Conservation (phyloP, 441 rosid species). For the Erodium chrysanthum region DNA sequence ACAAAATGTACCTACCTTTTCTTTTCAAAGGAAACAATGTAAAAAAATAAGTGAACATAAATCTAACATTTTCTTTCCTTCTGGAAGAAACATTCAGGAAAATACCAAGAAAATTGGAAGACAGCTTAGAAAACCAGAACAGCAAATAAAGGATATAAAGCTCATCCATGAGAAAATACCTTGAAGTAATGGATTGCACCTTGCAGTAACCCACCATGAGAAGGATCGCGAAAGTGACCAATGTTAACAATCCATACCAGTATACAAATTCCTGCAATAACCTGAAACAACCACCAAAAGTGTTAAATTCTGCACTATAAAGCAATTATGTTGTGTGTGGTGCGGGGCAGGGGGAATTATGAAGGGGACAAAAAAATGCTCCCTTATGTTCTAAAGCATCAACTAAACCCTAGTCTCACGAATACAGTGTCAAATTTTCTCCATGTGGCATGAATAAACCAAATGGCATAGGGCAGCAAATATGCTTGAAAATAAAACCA, state of each 20-base stretch:
- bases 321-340: not conserved
- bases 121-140: not conserved
- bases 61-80: not conserved
- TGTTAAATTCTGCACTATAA: not conserved
- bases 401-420: conserved; percentile 2
- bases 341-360: not conserved
- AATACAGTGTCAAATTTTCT: not conserved
- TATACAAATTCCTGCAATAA: conserved; percentile 92
- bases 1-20: not conserved
- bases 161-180: conserved; percentile 33
- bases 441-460: not conserved
- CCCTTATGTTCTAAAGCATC: conserved; percentile 8
- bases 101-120: not conserved
- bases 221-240: conserved; percentile 90
- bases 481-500: not conserved
- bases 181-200: conserved; percentile 97
- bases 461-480: not conserved
- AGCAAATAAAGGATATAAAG: conserved; percentile 2
- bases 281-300: conserved; percentile 39
- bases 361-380: not conserved
- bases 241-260: conserved; percentile 97
- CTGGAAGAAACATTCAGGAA: not conserved
- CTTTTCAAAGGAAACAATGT: not conserved
- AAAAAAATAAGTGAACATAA: not conserved
- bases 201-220: conserved; percentile 86